Evolutionary conservation across 495 filamentous ascomycete species (phyloP).

Genomic region (Oidiodendron maius): DNA sequence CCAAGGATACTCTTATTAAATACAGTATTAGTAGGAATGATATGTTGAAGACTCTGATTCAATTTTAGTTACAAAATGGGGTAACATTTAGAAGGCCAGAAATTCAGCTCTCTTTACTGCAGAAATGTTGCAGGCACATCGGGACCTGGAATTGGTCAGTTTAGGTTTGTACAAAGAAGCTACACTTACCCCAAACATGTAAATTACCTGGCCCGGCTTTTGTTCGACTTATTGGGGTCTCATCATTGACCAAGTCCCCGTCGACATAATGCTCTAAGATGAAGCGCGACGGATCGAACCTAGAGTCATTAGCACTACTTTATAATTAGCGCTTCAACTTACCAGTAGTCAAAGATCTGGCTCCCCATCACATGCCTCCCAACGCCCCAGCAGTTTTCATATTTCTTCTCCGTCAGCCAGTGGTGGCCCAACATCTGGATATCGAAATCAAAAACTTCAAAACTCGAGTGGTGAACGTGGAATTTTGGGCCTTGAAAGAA

Average conservation of each 20-base stretch:
- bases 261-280: constrained; percentile 66
- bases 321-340: constrained; percentile 16
- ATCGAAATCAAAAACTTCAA: constrained; percentile 74
- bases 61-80: too few species aligned
- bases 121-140: constrained; percentile 17
- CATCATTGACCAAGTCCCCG: constrained; percentile 59
- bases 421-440: constrained; percentile 68
- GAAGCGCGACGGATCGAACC: constrained; percentile 56
- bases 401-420: constrained; percentile 58
- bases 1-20: too few species aligned
- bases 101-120: too few species aligned
- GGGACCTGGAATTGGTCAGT: constrained; percentile 9
- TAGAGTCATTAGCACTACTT: not conserved
- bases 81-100: too few species aligned
- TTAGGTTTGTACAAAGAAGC: constrained; percentile 6
- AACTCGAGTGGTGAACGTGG: constrained; percentile 68
- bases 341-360: constrained; percentile 69
- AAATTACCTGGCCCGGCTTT: constrained; percentile 37
- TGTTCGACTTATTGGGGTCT: constrained; percentile 38
- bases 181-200: constrained; percentile 43
- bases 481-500: constrained; percentile 46
- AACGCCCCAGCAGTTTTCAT: constrained; percentile 66
- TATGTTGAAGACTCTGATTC: too few species aligned
- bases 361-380: constrained; percentile 62
- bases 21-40: too few species aligned